A percentile compares a stretch with the other conserved stretches of the same genome.
phyloP scores from a whole-genome alignment of 208 protist genomes.

The Naegleria fowleri region DNA sequence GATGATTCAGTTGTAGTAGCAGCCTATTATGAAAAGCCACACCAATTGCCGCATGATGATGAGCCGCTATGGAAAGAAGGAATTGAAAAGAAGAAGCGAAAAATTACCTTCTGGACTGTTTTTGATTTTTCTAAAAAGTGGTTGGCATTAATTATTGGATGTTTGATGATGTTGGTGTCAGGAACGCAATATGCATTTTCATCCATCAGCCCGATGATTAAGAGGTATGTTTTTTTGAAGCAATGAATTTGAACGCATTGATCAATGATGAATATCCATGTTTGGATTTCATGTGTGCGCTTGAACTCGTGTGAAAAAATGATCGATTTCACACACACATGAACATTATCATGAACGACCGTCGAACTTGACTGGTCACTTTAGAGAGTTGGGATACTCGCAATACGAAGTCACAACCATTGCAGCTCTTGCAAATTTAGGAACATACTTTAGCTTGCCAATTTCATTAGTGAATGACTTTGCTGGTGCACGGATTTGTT shows the following conservation, averaged over 20 bases:
- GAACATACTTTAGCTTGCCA: background rate
- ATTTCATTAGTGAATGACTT: background rate
- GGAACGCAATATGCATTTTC: slow-evolving; percentile 4
- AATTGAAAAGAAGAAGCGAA: background rate
- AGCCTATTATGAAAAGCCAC: too few species aligned
- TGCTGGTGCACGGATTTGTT: background rate
- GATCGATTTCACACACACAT: too few species aligned
- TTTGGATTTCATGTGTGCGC: too few species aligned
- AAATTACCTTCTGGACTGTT: background rate
- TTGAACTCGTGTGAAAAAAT: too few species aligned
- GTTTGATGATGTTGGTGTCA: background rate
- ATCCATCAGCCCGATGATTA: background rate
- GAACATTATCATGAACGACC: too few species aligned
- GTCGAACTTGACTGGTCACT: background rate
- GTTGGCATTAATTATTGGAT: background rate
- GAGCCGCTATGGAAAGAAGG: background rate
- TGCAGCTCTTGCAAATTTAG: slow-evolving; percentile 1
- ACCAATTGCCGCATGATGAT: background rate
- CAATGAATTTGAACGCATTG: background rate
- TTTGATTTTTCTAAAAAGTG: slow-evolving; percentile 1
- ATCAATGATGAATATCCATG: too few species aligned
- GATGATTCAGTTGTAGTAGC: too few species aligned
- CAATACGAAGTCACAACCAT: background rate
- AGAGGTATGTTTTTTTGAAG: background rate
- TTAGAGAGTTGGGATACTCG: background rate